These are phyloP conservation scores for Pseudozyma tsukubaensis DNA, from an alignment of 1,284 basidiomycete genomes.

Conservation along the genomic window DNA sequence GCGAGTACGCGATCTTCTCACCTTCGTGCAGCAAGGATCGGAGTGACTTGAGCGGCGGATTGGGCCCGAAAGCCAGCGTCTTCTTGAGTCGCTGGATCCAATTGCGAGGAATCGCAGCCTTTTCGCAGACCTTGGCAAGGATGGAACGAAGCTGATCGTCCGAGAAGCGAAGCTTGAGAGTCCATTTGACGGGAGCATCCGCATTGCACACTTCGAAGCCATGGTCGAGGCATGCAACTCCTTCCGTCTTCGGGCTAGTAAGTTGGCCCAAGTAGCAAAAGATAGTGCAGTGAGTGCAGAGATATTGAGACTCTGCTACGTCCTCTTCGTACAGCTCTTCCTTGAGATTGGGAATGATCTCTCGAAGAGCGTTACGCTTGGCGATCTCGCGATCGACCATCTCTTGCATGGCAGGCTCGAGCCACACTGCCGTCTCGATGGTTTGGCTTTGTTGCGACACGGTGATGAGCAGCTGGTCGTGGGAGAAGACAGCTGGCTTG, in stretches of 20 bases:
- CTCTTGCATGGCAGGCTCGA: slow-evolving; percentile 78
- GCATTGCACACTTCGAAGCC: slow-evolving; percentile 81
- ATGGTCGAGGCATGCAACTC: slow-evolving; percentile 89
- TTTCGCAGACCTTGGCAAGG: slow-evolving; percentile 71
- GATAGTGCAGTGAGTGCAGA: slow-evolving; percentile 90
- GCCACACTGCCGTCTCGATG: slow-evolving; percentile 92
- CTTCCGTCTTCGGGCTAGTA: slow-evolving; percentile 72
- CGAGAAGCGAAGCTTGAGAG: slow-evolving; percentile 82
- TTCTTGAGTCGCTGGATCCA: slow-evolving; percentile 81
- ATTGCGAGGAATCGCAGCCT: slow-evolving; percentile 78
- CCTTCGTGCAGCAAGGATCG: slow-evolving; percentile 84
- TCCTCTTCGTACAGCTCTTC: slow-evolving; percentile 84
- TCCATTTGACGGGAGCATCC: slow-evolving; percentile 73
- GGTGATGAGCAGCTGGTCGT: slow-evolving; percentile 94
- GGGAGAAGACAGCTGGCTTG: slow-evolving; percentile 96
- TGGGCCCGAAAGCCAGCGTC: slow-evolving; percentile 73
- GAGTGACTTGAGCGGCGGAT: slow-evolving; percentile 80
- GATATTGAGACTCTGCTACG: slow-evolving; percentile 89
- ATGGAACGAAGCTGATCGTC: slow-evolving; percentile 77
- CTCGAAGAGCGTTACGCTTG: slow-evolving; percentile 74
- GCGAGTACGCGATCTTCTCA: slow-evolving; percentile 81
- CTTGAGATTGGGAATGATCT: slow-evolving; percentile 72
- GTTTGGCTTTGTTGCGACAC: slow-evolving; percentile 91
- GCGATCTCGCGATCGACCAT: slow-evolving; percentile 88
- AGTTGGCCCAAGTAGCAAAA: slow-evolving; percentile 97